Evolutionary conservation across 768 basidiomycete genomes (phyloP), one percentile per base, ranked within the genome.

Genomic region (Mycena metata): DNA sequence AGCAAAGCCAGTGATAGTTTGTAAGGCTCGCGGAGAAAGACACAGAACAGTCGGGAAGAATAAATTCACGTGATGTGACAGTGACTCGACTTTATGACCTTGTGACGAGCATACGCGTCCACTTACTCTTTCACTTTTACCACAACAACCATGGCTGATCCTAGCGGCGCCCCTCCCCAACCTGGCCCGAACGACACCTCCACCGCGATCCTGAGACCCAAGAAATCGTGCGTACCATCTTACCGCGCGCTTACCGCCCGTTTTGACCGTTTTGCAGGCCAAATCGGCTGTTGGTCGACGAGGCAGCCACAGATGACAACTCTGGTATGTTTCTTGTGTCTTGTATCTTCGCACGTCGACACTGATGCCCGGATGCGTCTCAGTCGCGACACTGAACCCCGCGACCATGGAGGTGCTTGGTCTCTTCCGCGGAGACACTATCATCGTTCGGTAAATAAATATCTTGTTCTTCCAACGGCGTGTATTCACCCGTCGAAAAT

Each of bases 241-340:
- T 69, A 50, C 50, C 30, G 69, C 47, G 46, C 43, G 51, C 35
- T 60, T 45, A 7, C 62, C 64, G 74, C 71, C 68, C 61, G 61
- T 75, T 39, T 70, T 66, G 71, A 66, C 64, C 55, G 19, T 64
- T 69, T 59, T 74, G 5, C 75, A 99, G 96, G 24, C 97, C 98
- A 36, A 98, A 98, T 85, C 95, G 97, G 78, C 89, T 99, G 70
- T 94, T 99, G 76, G 96, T 98, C 72, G 97, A 99, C 76, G 98
- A 99, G 78, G 90, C 96, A 41, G 86, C 91, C 17, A 85, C 92
- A 41, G 98, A 99, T 80, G 98, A 99, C 78, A 99, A 99, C 86
- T 97, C 95, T 79, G 94, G 94, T 92, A 75, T 76, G 88, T 60
- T 13, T 13, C n/a, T 4, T 30, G 11, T 3, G 46, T 33, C 10